Conservation (phyloP, 2,329 filamentous ascomycete species). For the Claviceps africana region DNA sequence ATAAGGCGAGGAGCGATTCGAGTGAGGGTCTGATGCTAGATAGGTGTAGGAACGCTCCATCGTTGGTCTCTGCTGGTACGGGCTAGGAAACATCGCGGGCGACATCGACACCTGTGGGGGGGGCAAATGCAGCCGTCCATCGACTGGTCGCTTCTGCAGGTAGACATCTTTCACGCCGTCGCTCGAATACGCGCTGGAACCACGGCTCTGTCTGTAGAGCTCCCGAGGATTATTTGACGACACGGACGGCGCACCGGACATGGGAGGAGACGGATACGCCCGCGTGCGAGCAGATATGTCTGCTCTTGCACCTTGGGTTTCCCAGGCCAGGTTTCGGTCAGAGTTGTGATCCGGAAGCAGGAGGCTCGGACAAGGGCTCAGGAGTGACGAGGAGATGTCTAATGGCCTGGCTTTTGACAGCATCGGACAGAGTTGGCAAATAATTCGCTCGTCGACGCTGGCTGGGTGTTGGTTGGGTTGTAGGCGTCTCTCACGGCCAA, state of each 20-base stretch:
- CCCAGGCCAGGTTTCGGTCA: conserved; percentile 8
- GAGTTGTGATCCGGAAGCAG: conserved; percentile 41
- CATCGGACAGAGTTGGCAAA: conserved; percentile 32
- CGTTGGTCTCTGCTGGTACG: conserved; percentile 15
- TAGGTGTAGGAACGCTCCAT: conserved; percentile 13
- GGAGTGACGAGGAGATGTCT: conserved; percentile 30
- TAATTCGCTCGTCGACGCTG: conserved; percentile 27
- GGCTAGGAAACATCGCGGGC: conserved; percentile 2
- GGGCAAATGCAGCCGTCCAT: conserved; percentile 12
- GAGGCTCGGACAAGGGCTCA: conserved; percentile 46
- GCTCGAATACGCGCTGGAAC: conserved; percentile 27
- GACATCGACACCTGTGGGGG: conserved; percentile 14
- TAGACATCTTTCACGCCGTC: conserved; percentile 36
- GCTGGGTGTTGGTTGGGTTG: background rate
- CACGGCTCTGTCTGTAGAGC: conserved; percentile 38
- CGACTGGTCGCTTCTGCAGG: conserved; percentile 14
- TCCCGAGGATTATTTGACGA: conserved; percentile 45
- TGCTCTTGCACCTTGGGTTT: conserved; percentile 9
- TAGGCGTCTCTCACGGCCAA: background rate
- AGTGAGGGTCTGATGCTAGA: conserved; percentile 12
- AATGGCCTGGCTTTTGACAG: conserved; percentile 32
- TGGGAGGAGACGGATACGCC: conserved; percentile 60
- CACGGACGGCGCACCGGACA: conserved; percentile 54
- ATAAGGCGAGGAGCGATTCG: conserved; percentile 12
- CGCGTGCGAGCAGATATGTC: conserved; percentile 41